A percentile compares a stretch with the other conserved stretches of the same genome.
phyloP scores from a whole-genome alignment of 2,329 filamentous ascomycete genomes.

The Cladosporium phlei region DNA sequence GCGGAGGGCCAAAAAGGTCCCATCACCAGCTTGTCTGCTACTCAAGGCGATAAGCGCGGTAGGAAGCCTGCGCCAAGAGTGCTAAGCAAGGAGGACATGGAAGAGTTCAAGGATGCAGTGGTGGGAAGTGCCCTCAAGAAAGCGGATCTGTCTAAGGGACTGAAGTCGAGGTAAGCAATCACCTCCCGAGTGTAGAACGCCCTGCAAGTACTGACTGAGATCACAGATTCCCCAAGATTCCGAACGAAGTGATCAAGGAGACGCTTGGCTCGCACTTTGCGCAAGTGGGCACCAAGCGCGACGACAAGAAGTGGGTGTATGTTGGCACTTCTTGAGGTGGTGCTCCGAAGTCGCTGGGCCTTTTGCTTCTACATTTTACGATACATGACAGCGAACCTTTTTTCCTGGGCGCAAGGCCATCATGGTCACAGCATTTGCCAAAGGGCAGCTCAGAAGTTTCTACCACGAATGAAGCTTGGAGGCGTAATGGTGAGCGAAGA shows the following conservation, averaged over 20 bases:
- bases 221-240: conserved; percentile 60
- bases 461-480: no score
- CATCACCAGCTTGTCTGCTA: conserved; percentile 27
- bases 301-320: conserved; percentile 59
- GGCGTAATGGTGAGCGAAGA: no score
- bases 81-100: conserved; percentile 57
- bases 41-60: conserved; percentile 28
- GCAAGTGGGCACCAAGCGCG: conserved; percentile 57
- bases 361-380: conserved; percentile 8
- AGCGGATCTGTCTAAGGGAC: conserved; percentile 65
- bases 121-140: conserved; percentile 68
- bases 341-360: neutral
- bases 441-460: no score
- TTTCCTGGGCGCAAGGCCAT: neutral
- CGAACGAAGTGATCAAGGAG: conserved; percentile 65
- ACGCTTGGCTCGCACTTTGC: conserved; percentile 64
- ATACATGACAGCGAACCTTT: conserved; percentile 5
- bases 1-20: conserved; percentile 31
- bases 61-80: conserved; percentile 37
- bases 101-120: conserved; percentile 66
- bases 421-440: no score
- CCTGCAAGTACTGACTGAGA: conserved; percentile 15
- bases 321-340: conserved; percentile 17
- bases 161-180: conserved; percentile 62
- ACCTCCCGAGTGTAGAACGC: no score